Evolutionary conservation across 108 stramenopile species (phyloP), one percentile per base, ranked within the genome.

Genomic region (Cyclotella sp.): DNA sequence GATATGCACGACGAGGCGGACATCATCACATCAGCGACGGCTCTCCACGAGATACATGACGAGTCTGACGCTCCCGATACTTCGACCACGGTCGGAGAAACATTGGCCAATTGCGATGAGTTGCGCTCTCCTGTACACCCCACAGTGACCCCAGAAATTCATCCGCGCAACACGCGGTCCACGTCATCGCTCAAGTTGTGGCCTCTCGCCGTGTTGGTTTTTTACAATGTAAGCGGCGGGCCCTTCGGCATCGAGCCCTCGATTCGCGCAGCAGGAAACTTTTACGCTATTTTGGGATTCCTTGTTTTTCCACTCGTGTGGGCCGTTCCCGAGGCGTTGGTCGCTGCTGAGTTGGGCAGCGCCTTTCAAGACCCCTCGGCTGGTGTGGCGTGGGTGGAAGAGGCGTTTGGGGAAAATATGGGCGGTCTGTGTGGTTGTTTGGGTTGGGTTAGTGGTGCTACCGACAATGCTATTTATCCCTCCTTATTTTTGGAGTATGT

Each of bases 371-470:
- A 91, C 44, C 70, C 89, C n/a, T 77, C 85, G 9, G 93, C 88
- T 0, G 90, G 84, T 11, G 87, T 91, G 21, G 88, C 90, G 0
- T 93, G 93, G 93, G 91, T 93, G 8, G 85, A 87, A 34, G 70
- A 84, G 43, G 93, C 93, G 4, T 93, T 88, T 74, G 93, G 93
- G 3, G 89, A 88, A 34, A 68, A 65, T 39, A 91, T 88, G 74
- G 98, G 92, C 10, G 92, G 84, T 64, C 71, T 97, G 84, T 73
- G 85, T 64, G 98, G 98, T 9, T 97, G 91, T 88, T 72, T 96
- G 59, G 80, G 75, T 40, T 97, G 28, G 34, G 45, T 41, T 21
- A 61, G 46, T 22, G 39, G 47, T 18, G 27, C 46, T 19, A 46
- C 76, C 41, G 76, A 70, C 60, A 77, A 77, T 77, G 70, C 76